Conservation (phyloP, 176 grass and related monocot genomes). For the Oryza glaberrima region DNA sequence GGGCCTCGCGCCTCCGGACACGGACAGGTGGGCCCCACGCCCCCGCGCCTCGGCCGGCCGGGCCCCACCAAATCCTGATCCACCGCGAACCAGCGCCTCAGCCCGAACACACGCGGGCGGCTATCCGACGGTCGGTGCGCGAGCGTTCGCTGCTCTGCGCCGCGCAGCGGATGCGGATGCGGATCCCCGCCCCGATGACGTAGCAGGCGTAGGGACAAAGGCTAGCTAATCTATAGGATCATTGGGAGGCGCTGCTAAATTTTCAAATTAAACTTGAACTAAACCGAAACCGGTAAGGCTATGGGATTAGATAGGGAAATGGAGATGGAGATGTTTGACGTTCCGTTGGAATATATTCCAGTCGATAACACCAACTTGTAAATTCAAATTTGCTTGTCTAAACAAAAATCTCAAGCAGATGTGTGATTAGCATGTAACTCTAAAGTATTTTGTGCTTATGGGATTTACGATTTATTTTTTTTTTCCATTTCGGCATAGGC, state of each 20-base stretch:
- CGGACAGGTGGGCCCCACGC: conserved; percentile 10
- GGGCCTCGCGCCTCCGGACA: conserved; percentile 8
- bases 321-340: background rate
- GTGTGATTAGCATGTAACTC: too few species aligned
- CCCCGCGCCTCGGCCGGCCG: background rate
- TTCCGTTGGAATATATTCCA: background rate
- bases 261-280: conserved; percentile 10
- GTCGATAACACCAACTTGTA: background rate
- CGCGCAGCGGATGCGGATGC: background rate
- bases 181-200: conserved; percentile 11
- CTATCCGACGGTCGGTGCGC: background rate
- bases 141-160: background rate
- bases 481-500: too few species aligned
- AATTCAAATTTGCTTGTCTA: background rate
- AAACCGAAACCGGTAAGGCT: background rate
- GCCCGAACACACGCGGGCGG: background rate
- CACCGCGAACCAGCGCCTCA: background rate
- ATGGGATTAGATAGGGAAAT: background rate
- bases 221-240: background rate
- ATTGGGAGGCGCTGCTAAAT: background rate
- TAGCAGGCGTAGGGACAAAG: conserved; percentile 34
- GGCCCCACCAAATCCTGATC: conserved; percentile 41
- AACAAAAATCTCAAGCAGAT: too few species aligned
- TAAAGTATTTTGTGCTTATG: background rate
- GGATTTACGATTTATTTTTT: background rate